Conservation (phyloP, 306 rosid genomes). For the Sindora glabra region DNA sequence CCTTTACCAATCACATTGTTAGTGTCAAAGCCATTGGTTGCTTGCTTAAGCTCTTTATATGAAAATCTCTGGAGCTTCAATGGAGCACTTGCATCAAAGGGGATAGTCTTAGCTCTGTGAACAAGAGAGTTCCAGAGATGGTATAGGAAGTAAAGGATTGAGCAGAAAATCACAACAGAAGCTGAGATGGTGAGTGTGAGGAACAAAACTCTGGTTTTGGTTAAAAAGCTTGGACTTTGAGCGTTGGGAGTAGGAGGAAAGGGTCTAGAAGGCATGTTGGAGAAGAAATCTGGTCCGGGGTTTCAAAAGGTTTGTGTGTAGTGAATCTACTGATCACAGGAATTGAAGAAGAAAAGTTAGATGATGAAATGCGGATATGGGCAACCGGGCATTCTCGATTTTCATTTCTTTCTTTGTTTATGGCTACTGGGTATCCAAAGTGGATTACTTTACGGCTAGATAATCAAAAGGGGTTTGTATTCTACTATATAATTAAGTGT, state of each 20-base stretch:
- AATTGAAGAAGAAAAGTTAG: slow-evolving; percentile 18
- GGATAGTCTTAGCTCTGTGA: slow-evolving; percentile 67
- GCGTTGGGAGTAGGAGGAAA: slow-evolving; percentile 37
- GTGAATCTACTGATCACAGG: slow-evolving; percentile 17
- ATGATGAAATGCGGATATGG: not conserved
- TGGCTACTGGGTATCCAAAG: slow-evolving; percentile 59
- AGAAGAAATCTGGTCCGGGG: slow-evolving; percentile 13
- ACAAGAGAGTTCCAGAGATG: slow-evolving; percentile 65
- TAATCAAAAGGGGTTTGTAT: slow-evolving; percentile 30
- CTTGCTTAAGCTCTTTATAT: slow-evolving; percentile 69
- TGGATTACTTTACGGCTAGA: slow-evolving; percentile 68
- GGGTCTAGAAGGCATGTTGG: slow-evolving; percentile 76
- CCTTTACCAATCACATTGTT: slow-evolving; percentile 85
- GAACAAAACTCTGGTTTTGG: slow-evolving; percentile 59
- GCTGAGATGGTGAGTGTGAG: slow-evolving; percentile 77
- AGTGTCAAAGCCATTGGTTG: slow-evolving; percentile 56
- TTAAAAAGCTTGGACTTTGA: slow-evolving; percentile 35
- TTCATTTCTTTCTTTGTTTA: slow-evolving; percentile 10
- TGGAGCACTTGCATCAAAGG: slow-evolving; percentile 75
- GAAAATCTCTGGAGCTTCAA: slow-evolving; percentile 76
- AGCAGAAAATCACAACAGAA: slow-evolving; percentile 57
- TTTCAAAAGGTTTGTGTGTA: not conserved
- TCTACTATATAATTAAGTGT: slow-evolving; percentile 20
- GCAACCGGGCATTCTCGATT: slow-evolving; percentile 20
- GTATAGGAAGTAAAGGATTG: slow-evolving; percentile 70